Percentiles rank a stretch among this genome's conserved stretches.
Evolutionary conservation across 2,329 filamentous ascomycete species (phyloP).

Genomic region (Penicillium concentricum): DNA sequence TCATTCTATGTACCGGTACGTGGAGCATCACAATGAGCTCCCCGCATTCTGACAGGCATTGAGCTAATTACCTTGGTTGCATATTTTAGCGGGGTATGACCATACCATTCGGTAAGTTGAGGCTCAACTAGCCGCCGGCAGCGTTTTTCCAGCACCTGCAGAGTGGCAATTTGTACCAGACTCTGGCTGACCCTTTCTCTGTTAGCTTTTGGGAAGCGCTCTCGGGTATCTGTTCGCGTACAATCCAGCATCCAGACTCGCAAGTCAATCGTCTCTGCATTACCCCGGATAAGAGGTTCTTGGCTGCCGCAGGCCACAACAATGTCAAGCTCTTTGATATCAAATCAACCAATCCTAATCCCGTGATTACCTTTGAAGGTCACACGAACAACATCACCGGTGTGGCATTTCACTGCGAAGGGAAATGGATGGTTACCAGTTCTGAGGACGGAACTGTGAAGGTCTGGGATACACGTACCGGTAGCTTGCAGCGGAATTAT

Average conservation of each 20-base stretch:
- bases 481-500: conserved; percentile 88
- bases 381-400: conserved; percentile 96
- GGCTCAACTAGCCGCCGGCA: background rate
- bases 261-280: conserved; percentile 98
- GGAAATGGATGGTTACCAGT: conserved; percentile 99
- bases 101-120: conserved; percentile 67
- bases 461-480: conserved; percentile 91
- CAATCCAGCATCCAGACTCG: conserved; percentile 95
- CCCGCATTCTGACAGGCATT: conserved; percentile 19
- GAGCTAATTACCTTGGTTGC: conserved; percentile 13
- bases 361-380: conserved; percentile 89
- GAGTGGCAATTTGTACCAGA: background rate
- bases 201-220: conserved; percentile 94
- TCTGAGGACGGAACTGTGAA: conserved; percentile 96
- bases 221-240: conserved; percentile 95
- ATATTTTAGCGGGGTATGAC: conserved; percentile 64
- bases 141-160: background rate
- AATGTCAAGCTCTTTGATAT: conserved; percentile 98
- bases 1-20: conserved; percentile 66
- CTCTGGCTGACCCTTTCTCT: conserved; percentile 9
- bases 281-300: conserved; percentile 93
- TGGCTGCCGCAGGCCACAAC: conserved; percentile 77
- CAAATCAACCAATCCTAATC: conserved; percentile 94
- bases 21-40: conserved; percentile 7
- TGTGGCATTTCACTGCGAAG: conserved; percentile 96